These are phyloP conservation scores for Chaetomium cochliodes DNA, from an alignment of 495 filamentous ascomycete genomes.

Conservation along the genomic window DNA sequence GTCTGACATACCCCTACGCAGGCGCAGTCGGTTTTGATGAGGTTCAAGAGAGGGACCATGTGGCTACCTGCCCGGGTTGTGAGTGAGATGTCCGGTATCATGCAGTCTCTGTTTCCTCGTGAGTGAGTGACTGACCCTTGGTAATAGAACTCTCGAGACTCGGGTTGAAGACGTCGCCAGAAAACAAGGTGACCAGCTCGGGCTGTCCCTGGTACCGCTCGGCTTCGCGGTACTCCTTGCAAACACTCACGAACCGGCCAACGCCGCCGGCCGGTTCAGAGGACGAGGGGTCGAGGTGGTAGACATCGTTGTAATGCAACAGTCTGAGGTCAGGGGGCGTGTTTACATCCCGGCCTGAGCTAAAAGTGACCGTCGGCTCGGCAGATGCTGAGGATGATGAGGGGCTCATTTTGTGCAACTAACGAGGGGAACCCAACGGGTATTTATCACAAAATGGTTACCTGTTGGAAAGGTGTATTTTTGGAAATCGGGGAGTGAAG, in stretches of 20 bases:
- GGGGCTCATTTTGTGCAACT: conserved; percentile 18
- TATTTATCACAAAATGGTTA: neutral
- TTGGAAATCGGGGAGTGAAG: neutral
- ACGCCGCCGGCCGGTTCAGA: conserved; percentile 78
- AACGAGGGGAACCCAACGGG: too few species aligned
- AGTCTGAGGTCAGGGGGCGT: conserved; percentile 69
- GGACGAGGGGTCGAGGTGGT: conserved; percentile 75
- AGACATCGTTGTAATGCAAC: conserved; percentile 89
- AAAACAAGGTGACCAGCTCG: conserved; percentile 75
- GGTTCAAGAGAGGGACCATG: conserved; percentile 86
- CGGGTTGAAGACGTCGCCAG: conserved; percentile 89
- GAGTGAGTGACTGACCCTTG: conserved; percentile 55
- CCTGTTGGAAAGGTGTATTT: neutral
- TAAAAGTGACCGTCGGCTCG: conserved; percentile 46
- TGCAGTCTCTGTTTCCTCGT: too few species aligned
- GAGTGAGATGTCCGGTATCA: too few species aligned
- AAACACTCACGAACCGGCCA: conserved; percentile 73
- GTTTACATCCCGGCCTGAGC: conserved; percentile 42
- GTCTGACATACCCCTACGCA: conserved; percentile 67
- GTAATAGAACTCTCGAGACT: conserved; percentile 82
- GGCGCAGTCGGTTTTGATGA: conserved; percentile 69
- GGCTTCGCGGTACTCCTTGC: conserved; percentile 66
- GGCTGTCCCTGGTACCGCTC: conserved; percentile 59
- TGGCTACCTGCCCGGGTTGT: conserved; percentile 53
- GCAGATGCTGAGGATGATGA: conserved; percentile 18